phyloP scores from a whole-genome alignment of 179 eudicot species.

The Silene noctiflora region DNA sequence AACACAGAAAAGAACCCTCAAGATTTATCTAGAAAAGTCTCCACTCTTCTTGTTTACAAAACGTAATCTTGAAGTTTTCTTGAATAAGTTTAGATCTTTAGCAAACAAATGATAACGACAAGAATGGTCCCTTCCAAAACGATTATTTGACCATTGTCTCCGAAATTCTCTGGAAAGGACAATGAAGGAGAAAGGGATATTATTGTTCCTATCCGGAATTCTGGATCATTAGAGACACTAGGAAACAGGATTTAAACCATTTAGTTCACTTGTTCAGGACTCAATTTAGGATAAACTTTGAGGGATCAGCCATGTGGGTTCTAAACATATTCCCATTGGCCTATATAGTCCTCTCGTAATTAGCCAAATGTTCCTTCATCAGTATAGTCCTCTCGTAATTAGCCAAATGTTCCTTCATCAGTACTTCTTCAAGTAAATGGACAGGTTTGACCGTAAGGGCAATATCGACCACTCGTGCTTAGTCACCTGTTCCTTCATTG shows the following conservation, averaged over 20 bases:
- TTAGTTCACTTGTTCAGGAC: background rate
- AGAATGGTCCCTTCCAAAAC: background rate
- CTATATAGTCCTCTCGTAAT: background rate
- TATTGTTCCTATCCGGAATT: background rate
- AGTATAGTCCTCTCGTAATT: too few species aligned
- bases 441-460: background rate
- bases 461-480: background rate
- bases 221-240: background rate
- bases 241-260: background rate
- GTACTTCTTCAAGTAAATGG: background rate
- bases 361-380: background rate
- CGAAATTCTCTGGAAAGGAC: too few species aligned
- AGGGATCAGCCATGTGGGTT: background rate
- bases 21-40: background rate
- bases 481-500: conserved; percentile 4
- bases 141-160: too few species aligned
- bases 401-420: background rate
- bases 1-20: background rate
- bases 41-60: background rate
- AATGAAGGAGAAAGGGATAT: background rate
- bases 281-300: background rate
- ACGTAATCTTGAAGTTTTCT: too few species aligned
- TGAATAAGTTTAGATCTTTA: background rate
- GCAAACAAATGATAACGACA: background rate
- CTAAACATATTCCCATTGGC: background rate